A percentile compares a stretch with the other conserved stretches of the same genome.
Evolutionary conservation across 1,284 basidiomycete genomes (phyloP).

Genomic region (Moesziomyces sp.): DNA sequence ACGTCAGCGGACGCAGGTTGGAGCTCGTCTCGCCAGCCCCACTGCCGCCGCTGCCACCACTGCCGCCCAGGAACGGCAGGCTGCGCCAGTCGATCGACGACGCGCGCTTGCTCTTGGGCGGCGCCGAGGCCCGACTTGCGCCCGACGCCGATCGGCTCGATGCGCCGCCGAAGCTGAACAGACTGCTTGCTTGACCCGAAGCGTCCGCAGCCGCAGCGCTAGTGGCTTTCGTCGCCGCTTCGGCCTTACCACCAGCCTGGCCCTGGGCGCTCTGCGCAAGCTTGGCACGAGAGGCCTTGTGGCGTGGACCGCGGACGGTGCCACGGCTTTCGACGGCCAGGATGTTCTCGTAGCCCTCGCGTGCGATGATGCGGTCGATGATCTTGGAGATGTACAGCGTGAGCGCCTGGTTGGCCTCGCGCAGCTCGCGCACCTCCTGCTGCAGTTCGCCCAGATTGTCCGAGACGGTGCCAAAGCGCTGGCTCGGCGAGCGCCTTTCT

Average conservation of each 20-base stretch:
- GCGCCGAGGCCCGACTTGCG: constrained; percentile 5
- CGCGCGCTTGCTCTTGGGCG: constrained; percentile 33
- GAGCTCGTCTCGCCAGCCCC: constrained; percentile 72
- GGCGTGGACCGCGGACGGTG: constrained; percentile 41
- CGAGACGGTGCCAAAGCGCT: constrained; percentile 44
- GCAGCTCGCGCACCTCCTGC: constrained; percentile 87
- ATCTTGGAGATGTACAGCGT: constrained; percentile 95
- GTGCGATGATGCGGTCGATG: constrained; percentile 90
- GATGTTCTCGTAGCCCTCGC: constrained; percentile 93
- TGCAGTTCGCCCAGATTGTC: constrained; percentile 47
- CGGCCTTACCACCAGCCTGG: no score
- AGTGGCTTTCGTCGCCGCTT: constrained; percentile 9
- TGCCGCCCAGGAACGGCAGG: constrained; percentile 47
- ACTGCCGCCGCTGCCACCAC: constrained; percentile 8
- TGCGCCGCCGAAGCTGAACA: constrained; percentile 37
- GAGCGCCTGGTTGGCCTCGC: constrained; percentile 92
- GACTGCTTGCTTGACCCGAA: constrained; percentile 21
- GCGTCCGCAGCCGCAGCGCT: constrained; percentile 6
- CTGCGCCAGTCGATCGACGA: constrained; percentile 52
- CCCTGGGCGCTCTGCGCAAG: constrained; percentile 4
- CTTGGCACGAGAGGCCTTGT: constrained; percentile 31
- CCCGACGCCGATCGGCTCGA: neutral
- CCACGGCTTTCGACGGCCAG: constrained; percentile 80
- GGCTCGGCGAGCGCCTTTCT: constrained; percentile 50
- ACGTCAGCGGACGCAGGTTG: constrained; percentile 76